Evolutionary conservation across 2,329 filamentous ascomycete species (phyloP), one percentile per base, ranked within the genome.

Genomic region (Fusarium irregulare): DNA sequence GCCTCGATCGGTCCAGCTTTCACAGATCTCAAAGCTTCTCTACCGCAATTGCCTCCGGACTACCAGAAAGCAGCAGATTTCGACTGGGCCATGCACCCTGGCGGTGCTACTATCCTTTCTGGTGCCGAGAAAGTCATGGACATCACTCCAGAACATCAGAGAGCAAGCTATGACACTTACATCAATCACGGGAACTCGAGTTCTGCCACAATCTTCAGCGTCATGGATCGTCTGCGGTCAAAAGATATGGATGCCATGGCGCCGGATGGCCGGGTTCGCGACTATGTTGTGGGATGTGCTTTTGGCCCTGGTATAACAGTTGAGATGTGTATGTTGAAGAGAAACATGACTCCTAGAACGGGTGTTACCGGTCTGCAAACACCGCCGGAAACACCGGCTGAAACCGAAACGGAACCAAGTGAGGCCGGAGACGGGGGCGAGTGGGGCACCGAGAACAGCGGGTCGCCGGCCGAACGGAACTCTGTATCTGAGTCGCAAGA

Each of bases 71-170:
- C 89, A 0, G 76, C 82, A 1, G 87, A 91, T 63, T 92, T 91
- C 69, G 91, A 93, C 80, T 93, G 91, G 91, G 91, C 90, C 1
- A 85, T 93, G 75, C 91, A 93, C 71, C 91, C 91, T 0, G 91
- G 91, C 7, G 91, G 91, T 20, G 83, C 88, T 1, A 88, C 89
- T 2, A 91, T 93, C 44, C 80, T 93, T 4, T 84, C 88, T 0
- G 89, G 89, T 1, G 88, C 90, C 1, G 87, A 92, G 76, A 81
- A 81, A 44, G 83, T 81, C 2, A 83, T 93, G 82, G 76, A 79
- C 8, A 84, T 92, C 48, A 83, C 83, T 0, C 80, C 88, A 0
- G 87, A 91, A 71, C 89, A 92, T 70, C 88, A 92, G 81, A 84
- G 89, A 49, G 89, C 90, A n/a, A 90, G 88, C 62, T 91, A 91